Percentiles rank a stretch among this genome's conserved stretches.
These are phyloP conservation scores for Cymbopogon citratus DNA, from an alignment of 176 grass and related monocot genomes.

Conservation along the genomic window DNA sequence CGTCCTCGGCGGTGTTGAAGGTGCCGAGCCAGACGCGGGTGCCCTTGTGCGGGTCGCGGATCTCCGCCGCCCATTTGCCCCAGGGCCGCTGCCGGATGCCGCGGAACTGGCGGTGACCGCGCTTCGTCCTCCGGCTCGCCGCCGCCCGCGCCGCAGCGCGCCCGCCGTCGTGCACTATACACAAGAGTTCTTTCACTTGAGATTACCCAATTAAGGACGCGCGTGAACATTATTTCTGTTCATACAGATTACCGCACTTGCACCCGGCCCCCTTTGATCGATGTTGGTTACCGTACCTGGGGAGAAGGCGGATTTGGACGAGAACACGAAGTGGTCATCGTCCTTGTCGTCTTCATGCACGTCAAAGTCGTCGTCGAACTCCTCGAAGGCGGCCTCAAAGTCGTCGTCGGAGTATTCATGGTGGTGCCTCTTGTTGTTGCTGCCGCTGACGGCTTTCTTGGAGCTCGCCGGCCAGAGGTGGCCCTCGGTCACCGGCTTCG, in stretches of 20 bases:
- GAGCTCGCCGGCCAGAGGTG: slow-evolving; percentile 21
- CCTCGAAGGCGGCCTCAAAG: slow-evolving; percentile 67
- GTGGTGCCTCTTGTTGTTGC: slow-evolving; percentile 4
- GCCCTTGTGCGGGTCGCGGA: slow-evolving; percentile 79
- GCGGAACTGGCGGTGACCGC: slow-evolving; percentile 19
- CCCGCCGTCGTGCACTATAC: slow-evolving; percentile 19
- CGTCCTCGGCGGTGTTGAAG: slow-evolving; percentile 64
- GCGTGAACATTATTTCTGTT: neutral
- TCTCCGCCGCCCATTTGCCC: slow-evolving; percentile 91
- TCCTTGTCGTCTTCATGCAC: slow-evolving; percentile 19
- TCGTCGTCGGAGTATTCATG: neutral
- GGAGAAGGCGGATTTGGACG: slow-evolving; percentile 3
- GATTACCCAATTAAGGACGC: slow-evolving; percentile 2
- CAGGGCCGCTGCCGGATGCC: slow-evolving; percentile 74
- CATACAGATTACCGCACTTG: neutral
- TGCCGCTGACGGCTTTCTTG: slow-evolving; percentile 8
- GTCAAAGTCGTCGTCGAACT: slow-evolving; percentile 53
- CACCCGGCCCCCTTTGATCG: too few relatives aligned
- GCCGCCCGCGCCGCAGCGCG: neutral
- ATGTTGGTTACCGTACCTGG: too few relatives aligned
- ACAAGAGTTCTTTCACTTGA: neutral
- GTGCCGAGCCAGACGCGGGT: slow-evolving; percentile 85
- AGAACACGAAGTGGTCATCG: slow-evolving; percentile 26
- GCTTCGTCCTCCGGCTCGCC: slow-evolving; percentile 34
- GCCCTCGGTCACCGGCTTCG: slow-evolving; percentile 19